A percentile compares a stretch with the other conserved stretches of the same genome.
Conservation (phyloP, 768 basidiomycete species). For the Trametes cubensis region DNA sequence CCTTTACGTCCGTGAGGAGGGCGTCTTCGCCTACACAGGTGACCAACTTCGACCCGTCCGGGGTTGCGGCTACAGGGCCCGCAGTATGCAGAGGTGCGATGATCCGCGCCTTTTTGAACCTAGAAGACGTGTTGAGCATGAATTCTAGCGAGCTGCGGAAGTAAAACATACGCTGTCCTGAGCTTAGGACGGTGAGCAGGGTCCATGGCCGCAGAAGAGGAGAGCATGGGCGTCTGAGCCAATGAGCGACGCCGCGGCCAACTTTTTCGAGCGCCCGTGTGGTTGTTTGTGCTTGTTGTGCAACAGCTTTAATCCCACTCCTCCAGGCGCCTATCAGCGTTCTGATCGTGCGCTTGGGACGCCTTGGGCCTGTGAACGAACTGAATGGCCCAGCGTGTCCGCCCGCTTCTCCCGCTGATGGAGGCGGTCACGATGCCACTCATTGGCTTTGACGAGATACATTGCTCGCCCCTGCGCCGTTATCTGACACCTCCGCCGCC, state of each 20-base stretch:
- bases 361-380: conserved; percentile 6
- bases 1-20: conserved; percentile 77
- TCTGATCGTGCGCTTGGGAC: conserved; percentile 13
- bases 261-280: conserved; percentile 19
- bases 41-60: conserved; percentile 77
- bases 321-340: conserved; percentile 23
- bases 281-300: conserved; percentile 28
- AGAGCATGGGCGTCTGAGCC: conserved; percentile 17
- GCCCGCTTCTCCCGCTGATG: conserved; percentile 20
- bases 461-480: conserved; percentile 3
- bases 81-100: conserved; percentile 86
- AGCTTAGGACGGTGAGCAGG: conserved; percentile 41
- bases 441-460: conserved; percentile 1
- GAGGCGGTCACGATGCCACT: conserved; percentile 8
- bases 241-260: conserved; percentile 10
- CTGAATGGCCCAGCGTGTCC: conserved; percentile 8
- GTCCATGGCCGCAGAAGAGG: conserved; percentile 31
- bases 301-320: conserved; percentile 24
- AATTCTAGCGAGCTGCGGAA: neutral
- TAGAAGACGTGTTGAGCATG: conserved; percentile 33
- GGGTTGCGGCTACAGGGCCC: conserved; percentile 80
- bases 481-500: conserved; percentile 16
- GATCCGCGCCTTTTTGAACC: conserved; percentile 74
- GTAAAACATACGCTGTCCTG: conserved; percentile 60
- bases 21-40: conserved; percentile 89